Percentiles rank a stretch among this genome's conserved stretches.
phyloP scores from a whole-genome alignment of 495 filamentous ascomycete species.

The Lophiostoma macrostomum region DNA sequence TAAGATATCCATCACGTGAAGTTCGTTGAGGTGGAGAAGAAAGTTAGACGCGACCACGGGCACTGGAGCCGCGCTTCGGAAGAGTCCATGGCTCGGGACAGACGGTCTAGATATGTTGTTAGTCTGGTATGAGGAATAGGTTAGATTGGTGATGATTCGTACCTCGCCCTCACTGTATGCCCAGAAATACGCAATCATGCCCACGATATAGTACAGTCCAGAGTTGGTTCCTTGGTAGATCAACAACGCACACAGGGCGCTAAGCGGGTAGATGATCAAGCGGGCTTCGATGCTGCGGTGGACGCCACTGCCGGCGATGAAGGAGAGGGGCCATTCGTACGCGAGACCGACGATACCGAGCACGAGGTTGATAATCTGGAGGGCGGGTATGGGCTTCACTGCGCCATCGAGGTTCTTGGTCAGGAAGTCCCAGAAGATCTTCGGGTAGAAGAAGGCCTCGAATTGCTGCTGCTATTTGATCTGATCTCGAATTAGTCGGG shows the following conservation, averaged over 20 bases:
- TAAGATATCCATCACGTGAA: conserved; percentile 3
- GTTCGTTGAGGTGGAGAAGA: neutral
- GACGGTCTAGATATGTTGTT: conserved; percentile 45
- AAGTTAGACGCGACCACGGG: conserved; percentile 5
- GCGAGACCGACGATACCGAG: conserved; percentile 75
- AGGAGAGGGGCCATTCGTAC: conserved; percentile 86
- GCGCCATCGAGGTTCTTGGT: conserved; percentile 85
- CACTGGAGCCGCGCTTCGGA: conserved; percentile 34
- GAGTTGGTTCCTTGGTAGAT: conserved; percentile 92
- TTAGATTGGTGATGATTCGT: conserved; percentile 35
- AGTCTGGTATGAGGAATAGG: conserved; percentile 3
- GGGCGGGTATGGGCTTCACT: conserved; percentile 80
- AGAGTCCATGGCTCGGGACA: conserved; percentile 58
- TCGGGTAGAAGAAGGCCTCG: conserved; percentile 95
- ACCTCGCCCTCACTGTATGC: conserved; percentile 97
- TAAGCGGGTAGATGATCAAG: conserved; percentile 78
- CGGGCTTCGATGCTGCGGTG: conserved; percentile 87
- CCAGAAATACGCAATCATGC: conserved; percentile 89
- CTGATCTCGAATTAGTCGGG: conserved; percentile 45
- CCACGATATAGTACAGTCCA: conserved; percentile 88
- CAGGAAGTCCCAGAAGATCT: conserved; percentile 96
- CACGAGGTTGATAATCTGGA: conserved; percentile 94
- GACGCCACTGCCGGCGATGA: conserved; percentile 59
- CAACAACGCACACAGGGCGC: conserved; percentile 68
- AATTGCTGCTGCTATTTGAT: conserved; percentile 84